A percentile compares a stretch with the other conserved stretches of the same genome.
These are phyloP conservation scores for Carex kokanica DNA, from an alignment of 176 grass and related monocot species.

Conservation along the genomic window DNA sequence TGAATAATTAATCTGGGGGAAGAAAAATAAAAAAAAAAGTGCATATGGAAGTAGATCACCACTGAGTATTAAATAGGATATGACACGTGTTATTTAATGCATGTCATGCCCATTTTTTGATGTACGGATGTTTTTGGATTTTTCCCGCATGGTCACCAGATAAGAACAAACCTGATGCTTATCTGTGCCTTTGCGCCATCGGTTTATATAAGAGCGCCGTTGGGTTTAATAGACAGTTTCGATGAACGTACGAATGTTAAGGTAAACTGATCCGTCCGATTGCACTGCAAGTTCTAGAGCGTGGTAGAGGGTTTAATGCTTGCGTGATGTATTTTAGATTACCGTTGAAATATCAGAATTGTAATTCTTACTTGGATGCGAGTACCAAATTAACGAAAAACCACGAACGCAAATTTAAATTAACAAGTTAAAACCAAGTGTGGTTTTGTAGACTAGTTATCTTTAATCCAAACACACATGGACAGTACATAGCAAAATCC, in stretches of 20 bases:
- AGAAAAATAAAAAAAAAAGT: neutral
- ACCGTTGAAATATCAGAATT: neutral
- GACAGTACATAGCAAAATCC: too few species aligned
- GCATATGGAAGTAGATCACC: neutral
- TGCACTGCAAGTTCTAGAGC: too few species aligned
- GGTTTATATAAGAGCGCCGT: neutral
- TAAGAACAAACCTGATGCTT: neutral
- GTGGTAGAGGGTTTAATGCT: too few species aligned
- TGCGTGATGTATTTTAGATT: neutral
- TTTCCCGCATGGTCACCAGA: neutral
- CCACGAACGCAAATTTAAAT: neutral
- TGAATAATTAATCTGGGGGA: neutral
- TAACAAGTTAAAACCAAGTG: neutral
- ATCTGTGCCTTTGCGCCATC: neutral
- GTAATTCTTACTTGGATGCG: neutral
- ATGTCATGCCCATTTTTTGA: neutral
- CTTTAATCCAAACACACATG: too few species aligned
- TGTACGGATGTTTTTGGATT: neutral
- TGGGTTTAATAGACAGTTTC: neutral
- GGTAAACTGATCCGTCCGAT: too few species aligned
- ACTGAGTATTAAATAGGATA: neutral
- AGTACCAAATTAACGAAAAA: neutral
- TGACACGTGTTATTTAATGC: slow-evolving; percentile 6
- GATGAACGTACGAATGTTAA: neutral
- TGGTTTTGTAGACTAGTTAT: neutral